These are phyloP conservation scores for Euphorbia lathyris DNA, from an alignment of 345 rosid species.

Conservation along the genomic window DNA sequence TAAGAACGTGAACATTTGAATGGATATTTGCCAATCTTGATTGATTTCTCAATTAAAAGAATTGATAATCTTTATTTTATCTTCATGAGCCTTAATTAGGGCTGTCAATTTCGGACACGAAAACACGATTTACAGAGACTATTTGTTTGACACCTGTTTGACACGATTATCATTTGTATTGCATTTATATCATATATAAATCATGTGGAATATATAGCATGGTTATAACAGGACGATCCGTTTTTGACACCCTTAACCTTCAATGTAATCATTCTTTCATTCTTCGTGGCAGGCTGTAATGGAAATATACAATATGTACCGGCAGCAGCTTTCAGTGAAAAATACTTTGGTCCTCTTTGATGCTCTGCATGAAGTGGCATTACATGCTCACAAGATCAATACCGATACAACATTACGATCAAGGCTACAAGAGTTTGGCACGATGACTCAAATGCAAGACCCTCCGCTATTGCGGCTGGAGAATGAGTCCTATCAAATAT, in stretches of 20 bases:
- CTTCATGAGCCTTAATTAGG: not conserved
- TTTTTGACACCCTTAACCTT: not conserved
- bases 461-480: constrained; percentile 93
- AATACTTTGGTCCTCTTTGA: constrained; percentile 68
- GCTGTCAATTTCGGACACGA: too few relatives aligned
- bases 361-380: constrained; percentile 77
- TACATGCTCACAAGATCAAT: constrained; percentile 78
- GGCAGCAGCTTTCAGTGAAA: constrained; percentile 65
- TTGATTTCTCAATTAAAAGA: too few relatives aligned
- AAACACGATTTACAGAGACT: too few relatives aligned
- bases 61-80: too few relatives aligned
- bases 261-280: constrained; percentile 8
- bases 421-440: constrained; percentile 75
- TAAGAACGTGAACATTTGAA: not conserved
- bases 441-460: constrained; percentile 96
- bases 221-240: too few relatives aligned
- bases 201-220: too few relatives aligned
- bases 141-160: too few relatives aligned
- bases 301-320: constrained; percentile 92
- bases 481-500: constrained; percentile 90
- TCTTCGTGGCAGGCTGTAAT: constrained; percentile 70
- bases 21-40: too few relatives aligned
- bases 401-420: constrained; percentile 50
- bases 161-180: too few relatives aligned
- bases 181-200: too few relatives aligned